Base-by-base conservation (phyloP, 495 filamentous ascomycete genomes). In the Aspergillus bertholletiae region DNA sequence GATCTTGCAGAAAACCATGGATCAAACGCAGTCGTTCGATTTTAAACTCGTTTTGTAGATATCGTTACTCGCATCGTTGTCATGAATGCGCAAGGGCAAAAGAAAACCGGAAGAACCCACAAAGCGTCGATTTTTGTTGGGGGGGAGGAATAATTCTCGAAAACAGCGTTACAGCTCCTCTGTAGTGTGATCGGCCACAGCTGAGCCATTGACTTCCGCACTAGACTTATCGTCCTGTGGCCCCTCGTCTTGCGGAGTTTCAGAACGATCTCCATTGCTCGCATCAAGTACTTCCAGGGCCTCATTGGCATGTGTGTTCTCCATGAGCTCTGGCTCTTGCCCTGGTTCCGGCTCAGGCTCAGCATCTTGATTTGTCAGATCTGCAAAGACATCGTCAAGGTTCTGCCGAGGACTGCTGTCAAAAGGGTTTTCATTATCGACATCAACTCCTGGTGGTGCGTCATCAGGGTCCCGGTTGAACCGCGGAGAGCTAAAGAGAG, bases 341-440 rank as follows among this genome's bases (percentile, higher is more conserved):
- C 64, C 61, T 5, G 45, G 51, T 27, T 60, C 70, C 12, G 58
- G 32, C 13, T 75, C 72, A 12, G 57, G 60, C 5, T 76, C 72
- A 5, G 56, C 61, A 50, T 77, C 74, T 58, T 79, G 69, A 44
- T 79, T 79, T 0, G 74, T 79, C 28, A 79, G 49, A 26, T 77
- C 74, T 7, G 74, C 74, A 58, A 79, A 79, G 11, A 79, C 67
- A 54, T 79, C 74, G 45, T 76, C 74, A 28, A 77, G 53, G 34
- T 76, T 68, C 46, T 67, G 67, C 18, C 72, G 73, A 55, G 74
- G 74, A 46, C 74, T 77, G 40, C 75, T 77, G 50, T 66, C 62
- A 43, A 69, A 68, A 8, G 66, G 67, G 44, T 64, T 63, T 20
- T 57, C 51, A 45, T 39, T 49, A 26, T 66, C 65, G 15, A 66